Conservation (phyloP, 192 early-diverging fungal species). For the Chytriomyces sp. region DNA sequence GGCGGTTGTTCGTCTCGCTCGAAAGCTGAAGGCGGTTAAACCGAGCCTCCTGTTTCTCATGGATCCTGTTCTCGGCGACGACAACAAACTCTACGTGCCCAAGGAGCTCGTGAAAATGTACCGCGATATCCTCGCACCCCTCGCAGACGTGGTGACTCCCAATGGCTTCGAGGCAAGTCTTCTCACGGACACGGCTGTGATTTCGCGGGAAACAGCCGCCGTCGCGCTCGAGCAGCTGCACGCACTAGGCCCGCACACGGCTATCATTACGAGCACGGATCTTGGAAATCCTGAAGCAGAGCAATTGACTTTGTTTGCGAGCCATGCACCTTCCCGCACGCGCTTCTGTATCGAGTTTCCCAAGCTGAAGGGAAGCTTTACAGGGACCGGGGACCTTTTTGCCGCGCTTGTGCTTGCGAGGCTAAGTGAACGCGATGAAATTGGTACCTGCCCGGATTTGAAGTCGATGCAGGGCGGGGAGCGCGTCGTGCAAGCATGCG, state of each 20-base stretch:
- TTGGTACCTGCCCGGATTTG: slow-evolving; percentile 5
- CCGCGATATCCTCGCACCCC: slow-evolving; percentile 63
- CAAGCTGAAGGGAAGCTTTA: slow-evolving; percentile 75
- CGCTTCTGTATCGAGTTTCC: slow-evolving; percentile 74
- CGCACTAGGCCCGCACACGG: slow-evolving; percentile 60
- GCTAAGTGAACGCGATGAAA: slow-evolving; percentile 35
- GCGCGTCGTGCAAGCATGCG: slow-evolving; percentile 54
- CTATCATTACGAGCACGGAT: slow-evolving; percentile 78
- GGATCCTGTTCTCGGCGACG: slow-evolving; percentile 92
- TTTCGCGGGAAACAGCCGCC: slow-evolving; percentile 49
- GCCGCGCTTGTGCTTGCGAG: slow-evolving; percentile 71
- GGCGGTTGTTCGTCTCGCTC: slow-evolving; percentile 57
- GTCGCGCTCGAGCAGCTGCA: slow-evolving; percentile 68
- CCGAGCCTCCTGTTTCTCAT: slow-evolving; percentile 41
- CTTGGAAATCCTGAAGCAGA: background rate
- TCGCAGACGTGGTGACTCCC: slow-evolving; percentile 81
- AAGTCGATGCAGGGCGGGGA: slow-evolving; percentile 33
- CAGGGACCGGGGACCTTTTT: slow-evolving; percentile 92
- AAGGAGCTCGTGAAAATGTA: slow-evolving; percentile 78
- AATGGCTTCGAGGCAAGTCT: slow-evolving; percentile 90
- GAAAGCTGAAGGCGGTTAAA: slow-evolving; percentile 52
- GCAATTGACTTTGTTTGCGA: slow-evolving; percentile 51
- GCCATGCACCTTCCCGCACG: slow-evolving; percentile 32
- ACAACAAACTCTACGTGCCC: slow-evolving; percentile 80
- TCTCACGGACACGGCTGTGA: slow-evolving; percentile 62